Evolutionary conservation across 129 eudicot genomes (phyloP), one percentile per base, ranked within the genome.

Genomic region (Artemisia argyi): DNA sequence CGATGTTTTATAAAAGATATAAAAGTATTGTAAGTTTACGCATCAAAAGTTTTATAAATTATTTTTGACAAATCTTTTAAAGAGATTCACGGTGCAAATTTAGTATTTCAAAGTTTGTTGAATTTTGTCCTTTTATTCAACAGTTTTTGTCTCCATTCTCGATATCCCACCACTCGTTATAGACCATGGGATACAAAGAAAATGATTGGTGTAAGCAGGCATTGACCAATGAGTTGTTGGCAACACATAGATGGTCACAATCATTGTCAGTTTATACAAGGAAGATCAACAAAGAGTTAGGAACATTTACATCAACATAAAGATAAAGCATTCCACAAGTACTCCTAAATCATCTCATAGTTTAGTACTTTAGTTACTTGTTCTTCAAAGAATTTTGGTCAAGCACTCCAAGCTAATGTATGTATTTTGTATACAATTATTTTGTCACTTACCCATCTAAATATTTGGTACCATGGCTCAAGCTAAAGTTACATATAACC

Each of bases 351-450:
- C 68, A 64, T 64, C 68, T 32, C 13, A n/a, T n/a, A n/a, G n/a
- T n/a, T n/a, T n/a, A n/a, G n/a, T n/a, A n/a, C n/a, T n/a, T n/a
- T n/a, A n/a, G n/a, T n/a, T n/a, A n/a, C n/a, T n/a, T n/a, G 12
- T 64, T 35, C 53, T 64, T 42, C 53, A 13, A 15, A n/a, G 18
- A 64, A 16, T 42, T 64, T 42, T 64, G 24, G 69, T 64, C 69
- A 42, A 64, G 39, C 15, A 64, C 69, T 64, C 69, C 30, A 64
- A 64, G 53, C 39, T 42, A 8, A 59, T 28, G 65, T 11, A 19
- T 26, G 26, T 26, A 7, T 10, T 12, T 15, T 48, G 47, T 24
- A 28, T 61, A 22, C 66, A 13, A 28, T 5, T 15, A 61, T 1
- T 61, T 61, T 61, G 66, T 61, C 66, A 61, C 18, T 12, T 60